A percentile compares a stretch with the other conserved stretches of the same genome.
Conservation (phyloP, 352 stramenopile genomes). For the Pythium guiyangense region DNA sequence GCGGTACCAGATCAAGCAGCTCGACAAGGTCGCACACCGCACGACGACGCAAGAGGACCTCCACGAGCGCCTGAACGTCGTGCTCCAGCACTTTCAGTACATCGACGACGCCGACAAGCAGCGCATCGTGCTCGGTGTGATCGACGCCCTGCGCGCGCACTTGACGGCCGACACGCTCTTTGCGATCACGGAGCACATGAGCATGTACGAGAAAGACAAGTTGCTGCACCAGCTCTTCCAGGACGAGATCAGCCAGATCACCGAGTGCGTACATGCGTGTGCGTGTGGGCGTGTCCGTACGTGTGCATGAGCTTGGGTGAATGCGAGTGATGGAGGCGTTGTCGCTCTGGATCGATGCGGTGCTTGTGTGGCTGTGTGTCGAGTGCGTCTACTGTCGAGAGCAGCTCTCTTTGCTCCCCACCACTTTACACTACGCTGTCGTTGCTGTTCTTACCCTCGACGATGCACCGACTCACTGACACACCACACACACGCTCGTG, state of each 20-base stretch:
- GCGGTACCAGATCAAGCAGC: constrained; percentile 36
- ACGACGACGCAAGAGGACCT: constrained; percentile 43
- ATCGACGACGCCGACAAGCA: constrained; percentile 57
- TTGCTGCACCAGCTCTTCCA: too few relatives aligned
- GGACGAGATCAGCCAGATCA: constrained; percentile 50
- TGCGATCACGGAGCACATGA: constrained; percentile 48
- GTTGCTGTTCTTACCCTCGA: too few relatives aligned
- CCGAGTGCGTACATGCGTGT: constrained; percentile 28
- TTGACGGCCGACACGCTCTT: constrained; percentile 43
- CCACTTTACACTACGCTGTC: too few relatives aligned
- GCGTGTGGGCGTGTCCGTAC: too few relatives aligned
- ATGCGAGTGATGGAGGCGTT: too few relatives aligned
- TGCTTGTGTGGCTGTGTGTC: too few relatives aligned
- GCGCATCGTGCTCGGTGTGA: constrained; percentile 39
- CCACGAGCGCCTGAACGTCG: constrained; percentile 36
- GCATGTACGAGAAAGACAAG: constrained; percentile 50
- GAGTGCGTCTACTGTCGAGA: too few relatives aligned
- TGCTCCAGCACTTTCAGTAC: constrained; percentile 58
- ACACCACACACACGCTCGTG: too few relatives aligned
- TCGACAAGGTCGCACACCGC: constrained; percentile 47
- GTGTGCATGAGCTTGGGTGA: too few relatives aligned
- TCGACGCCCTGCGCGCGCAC: constrained; percentile 40
- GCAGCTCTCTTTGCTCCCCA: too few relatives aligned
- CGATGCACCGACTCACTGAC: too few relatives aligned
- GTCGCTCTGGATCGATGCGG: too few relatives aligned